These are phyloP conservation scores for Hypsizygus marmoreus DNA, from an alignment of 768 basidiomycete genomes.

Conservation along the genomic window DNA sequence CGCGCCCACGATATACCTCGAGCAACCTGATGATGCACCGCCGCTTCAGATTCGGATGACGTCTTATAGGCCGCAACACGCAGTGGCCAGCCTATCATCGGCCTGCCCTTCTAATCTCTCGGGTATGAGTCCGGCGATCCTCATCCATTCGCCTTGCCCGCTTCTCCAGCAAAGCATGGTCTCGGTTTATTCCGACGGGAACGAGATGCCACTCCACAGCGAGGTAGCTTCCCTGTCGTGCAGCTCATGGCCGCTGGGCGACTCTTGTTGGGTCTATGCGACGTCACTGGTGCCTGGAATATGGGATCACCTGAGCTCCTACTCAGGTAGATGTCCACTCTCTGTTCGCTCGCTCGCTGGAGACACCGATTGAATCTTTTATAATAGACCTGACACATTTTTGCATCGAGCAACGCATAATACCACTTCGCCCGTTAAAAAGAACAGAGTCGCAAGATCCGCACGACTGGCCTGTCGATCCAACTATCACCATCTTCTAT, in stretches of 20 bases:
- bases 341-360: background rate
- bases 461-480: background rate
- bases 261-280: conserved; percentile 40
- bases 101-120: no score
- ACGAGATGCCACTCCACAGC: conserved; percentile 39
- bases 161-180: conserved; percentile 46
- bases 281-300: conserved; percentile 51
- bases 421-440: conserved; percentile 6
- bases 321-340: conserved; percentile 35
- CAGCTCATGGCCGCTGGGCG: conserved; percentile 23
- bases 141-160: conserved; percentile 48
- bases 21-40: no score
- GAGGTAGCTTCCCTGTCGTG: conserved; percentile 36
- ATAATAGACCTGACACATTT: conserved; percentile 54
- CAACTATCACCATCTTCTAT: conserved; percentile 6
- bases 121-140: conserved; percentile 45
- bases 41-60: no score
- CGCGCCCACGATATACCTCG: no score
- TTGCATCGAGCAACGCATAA: conserved; percentile 52
- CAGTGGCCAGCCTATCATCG: no score
- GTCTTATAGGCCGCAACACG: no score
- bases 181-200: conserved; percentile 44
- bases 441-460: background rate
- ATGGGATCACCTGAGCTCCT: conserved; percentile 50
- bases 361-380: background rate